Percentiles rank a stretch among this genome's conserved stretches.
phyloP scores from a whole-genome alignment of 345 rosid genomes.

The Combretum micranthum region DNA sequence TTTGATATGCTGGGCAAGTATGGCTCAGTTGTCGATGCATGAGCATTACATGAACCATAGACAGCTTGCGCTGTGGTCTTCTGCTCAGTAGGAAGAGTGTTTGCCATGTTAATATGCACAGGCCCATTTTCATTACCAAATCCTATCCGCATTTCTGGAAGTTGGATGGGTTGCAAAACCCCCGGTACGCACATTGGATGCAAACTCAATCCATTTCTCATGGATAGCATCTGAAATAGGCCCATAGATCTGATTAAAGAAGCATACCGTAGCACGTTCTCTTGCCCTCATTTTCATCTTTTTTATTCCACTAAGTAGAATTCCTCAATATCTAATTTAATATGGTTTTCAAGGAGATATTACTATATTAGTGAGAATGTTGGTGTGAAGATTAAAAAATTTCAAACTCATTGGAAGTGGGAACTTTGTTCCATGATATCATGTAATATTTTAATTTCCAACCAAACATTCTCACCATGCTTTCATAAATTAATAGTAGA shows the following conservation, averaged over 20 bases:
- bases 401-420: too few relatives aligned
- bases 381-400: too few relatives aligned
- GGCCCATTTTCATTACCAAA: conserved; percentile 24
- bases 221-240: conserved; percentile 57
- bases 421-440: too few relatives aligned
- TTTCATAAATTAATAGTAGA: too few relatives aligned
- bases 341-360: too few relatives aligned
- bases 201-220: conserved; percentile 71
- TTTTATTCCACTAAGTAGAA: not conserved
- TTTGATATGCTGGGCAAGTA: conserved; percentile 29
- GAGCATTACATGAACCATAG: conserved; percentile 33
- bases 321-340: too few relatives aligned
- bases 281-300: not conserved
- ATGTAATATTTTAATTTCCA: too few relatives aligned
- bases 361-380: too few relatives aligned
- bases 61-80: conserved; percentile 24
- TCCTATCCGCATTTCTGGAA: conserved; percentile 26
- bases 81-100: conserved; percentile 22
- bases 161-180: conserved; percentile 39
- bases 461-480: too few relatives aligned
- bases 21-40: conserved; percentile 21
- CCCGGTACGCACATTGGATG: conserved; percentile 64
- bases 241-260: conserved; percentile 11
- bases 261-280: not conserved
- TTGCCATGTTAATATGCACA: conserved; percentile 18